Evolutionary conservation across 1,284 basidiomycete genomes (phyloP).

Genomic region (Microbotryum violaceum): DNA sequence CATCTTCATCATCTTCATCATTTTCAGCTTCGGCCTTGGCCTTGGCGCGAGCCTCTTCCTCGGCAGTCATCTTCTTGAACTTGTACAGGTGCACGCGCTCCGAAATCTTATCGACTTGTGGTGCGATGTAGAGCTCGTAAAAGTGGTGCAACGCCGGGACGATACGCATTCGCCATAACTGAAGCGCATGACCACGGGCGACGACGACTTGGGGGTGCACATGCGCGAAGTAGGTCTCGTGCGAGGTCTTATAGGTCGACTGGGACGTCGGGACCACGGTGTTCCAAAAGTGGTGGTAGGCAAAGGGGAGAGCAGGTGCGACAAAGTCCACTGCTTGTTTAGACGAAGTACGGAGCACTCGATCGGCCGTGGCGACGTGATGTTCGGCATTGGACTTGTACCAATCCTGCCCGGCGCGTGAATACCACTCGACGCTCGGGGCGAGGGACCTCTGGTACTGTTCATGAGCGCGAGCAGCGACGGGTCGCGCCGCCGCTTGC

Average conservation of each 20-base stretch:
- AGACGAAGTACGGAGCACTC: neutral
- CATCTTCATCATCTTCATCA: conserved; percentile 23
- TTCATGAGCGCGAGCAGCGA: conserved; percentile 5
- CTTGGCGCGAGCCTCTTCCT: conserved; percentile 2
- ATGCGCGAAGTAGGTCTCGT: conserved; percentile 24
- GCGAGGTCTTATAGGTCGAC: conserved; percentile 14
- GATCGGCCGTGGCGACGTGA: conserved; percentile 8
- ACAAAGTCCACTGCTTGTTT: neutral
- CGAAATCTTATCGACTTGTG: conserved; percentile 35
- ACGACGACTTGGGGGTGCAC: conserved; percentile 27
- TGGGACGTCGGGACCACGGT: conserved; percentile 21
- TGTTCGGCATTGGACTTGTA: conserved; percentile 27
- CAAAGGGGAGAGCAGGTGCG: conserved; percentile 22
- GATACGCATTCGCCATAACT: conserved; percentile 20
- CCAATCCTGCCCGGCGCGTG: conserved; percentile 10
- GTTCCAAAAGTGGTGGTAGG: conserved; percentile 18
- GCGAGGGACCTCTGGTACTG: conserved; percentile 25
- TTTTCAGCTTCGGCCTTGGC: conserved; percentile 17
- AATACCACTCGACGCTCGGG: conserved; percentile 30
- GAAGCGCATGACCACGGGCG: conserved; percentile 4
- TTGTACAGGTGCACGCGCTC: conserved; percentile 34
- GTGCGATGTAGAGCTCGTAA: conserved; percentile 34
- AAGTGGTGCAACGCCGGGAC: conserved; percentile 29
- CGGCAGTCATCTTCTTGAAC: conserved; percentile 19
- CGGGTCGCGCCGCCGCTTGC: conserved; percentile 14